Conservation (phyloP, 2,329 filamentous ascomycete species). For the Cryphonectria parasitica region DNA sequence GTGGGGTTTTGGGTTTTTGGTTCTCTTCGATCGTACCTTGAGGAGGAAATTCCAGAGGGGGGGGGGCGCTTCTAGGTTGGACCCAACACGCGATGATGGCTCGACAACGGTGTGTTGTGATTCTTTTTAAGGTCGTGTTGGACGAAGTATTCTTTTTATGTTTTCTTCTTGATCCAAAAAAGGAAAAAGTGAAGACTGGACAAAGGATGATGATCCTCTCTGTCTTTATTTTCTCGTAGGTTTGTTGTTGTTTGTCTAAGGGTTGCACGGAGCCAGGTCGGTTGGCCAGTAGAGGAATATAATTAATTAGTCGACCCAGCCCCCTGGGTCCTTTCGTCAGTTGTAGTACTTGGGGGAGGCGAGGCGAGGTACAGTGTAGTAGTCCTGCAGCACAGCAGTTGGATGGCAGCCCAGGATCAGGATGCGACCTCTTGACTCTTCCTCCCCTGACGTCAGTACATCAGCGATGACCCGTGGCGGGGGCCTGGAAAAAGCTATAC, state of each 20-base stretch:
- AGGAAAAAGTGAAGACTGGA: no score
- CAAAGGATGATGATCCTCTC: not conserved
- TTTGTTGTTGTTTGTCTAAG: not conserved
- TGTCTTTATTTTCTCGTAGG: not conserved
- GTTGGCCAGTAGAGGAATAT: not conserved
- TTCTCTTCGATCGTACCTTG: constrained; percentile 27
- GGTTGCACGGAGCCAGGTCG: not conserved
- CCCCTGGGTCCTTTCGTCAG: constrained; percentile 6
- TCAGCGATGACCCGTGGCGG: not conserved
- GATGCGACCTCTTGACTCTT: constrained; percentile 4
- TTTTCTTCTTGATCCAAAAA: no score
- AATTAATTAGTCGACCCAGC: not conserved
- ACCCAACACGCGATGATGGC: no score
- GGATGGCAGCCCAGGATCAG: not conserved
- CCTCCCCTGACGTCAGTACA: constrained; percentile 16
- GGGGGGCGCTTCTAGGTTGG: no score
- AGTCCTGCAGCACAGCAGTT: not conserved
- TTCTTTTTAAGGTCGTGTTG: no score
- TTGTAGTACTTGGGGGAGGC: not conserved
- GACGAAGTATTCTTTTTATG: no score
- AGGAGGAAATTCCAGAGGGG: not conserved
- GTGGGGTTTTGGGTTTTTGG: constrained; percentile 21
- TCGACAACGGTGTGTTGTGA: no score
- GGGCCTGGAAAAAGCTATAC: not conserved
- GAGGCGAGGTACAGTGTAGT: no score